Conservation (phyloP, 192 early-diverging fungal species). For the Coemansia erecta region DNA sequence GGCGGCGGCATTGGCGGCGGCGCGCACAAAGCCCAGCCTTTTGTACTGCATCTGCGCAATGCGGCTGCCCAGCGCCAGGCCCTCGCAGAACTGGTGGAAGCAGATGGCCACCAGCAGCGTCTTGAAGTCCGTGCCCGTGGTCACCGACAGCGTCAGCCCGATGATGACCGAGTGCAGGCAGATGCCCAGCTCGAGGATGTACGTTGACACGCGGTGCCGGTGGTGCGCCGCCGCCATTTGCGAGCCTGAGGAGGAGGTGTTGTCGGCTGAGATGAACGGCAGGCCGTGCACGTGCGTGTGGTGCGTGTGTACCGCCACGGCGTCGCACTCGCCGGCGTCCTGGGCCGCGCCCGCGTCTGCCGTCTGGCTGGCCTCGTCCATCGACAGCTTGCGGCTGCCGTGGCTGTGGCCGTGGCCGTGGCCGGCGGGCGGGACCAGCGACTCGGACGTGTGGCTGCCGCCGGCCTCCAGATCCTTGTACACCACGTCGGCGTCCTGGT, state of each 20-base stretch:
- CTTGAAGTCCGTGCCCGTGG: slow-evolving; percentile 55
- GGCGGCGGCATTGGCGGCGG: slow-evolving; percentile 49
- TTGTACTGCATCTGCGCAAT: slow-evolving; percentile 57
- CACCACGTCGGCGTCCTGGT: not conserved
- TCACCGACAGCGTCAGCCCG: slow-evolving; percentile 63
- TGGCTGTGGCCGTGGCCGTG: not conserved
- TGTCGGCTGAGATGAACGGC: slow-evolving; percentile 19
- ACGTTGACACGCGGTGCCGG: slow-evolving; percentile 55
- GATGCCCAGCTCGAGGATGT: slow-evolving; percentile 75
- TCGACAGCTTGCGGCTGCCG: slow-evolving; percentile 8
- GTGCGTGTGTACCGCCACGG: slow-evolving; percentile 48
- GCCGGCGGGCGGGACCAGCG: not conserved
- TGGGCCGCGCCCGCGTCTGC: not conserved
- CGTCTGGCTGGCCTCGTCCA: not conserved
- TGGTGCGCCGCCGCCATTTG: slow-evolving; percentile 2
- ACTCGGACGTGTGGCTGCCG: not conserved
- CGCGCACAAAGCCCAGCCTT: slow-evolving; percentile 17
- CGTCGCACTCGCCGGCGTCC: slow-evolving; percentile 26
- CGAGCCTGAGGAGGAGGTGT: not conserved
- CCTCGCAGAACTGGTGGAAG: slow-evolving; percentile 79
- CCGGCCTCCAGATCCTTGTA: not conserved
- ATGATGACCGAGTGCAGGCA: slow-evolving; percentile 76
- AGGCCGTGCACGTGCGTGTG: slow-evolving; percentile 51
- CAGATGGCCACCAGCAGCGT: slow-evolving; percentile 63
- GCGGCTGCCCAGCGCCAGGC: slow-evolving; percentile 72